Evolutionary conservation across 2,329 filamentous ascomycete species (phyloP).

Genomic region (Colletotrichum chlorophyti): DNA sequence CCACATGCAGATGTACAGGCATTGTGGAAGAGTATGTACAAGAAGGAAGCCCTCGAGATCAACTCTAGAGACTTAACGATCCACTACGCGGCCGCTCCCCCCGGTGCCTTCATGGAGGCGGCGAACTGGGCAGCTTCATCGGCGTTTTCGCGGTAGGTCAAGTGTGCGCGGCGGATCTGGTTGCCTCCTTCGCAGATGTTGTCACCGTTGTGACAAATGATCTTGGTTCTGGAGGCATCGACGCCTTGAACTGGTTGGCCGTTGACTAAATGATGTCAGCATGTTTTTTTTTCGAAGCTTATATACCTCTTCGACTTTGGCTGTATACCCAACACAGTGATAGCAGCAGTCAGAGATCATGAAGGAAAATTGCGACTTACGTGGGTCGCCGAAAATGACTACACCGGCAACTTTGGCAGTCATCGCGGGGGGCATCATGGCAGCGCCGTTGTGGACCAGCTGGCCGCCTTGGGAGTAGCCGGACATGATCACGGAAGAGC

Average conservation of each 20-base stretch:
- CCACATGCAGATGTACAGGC: too few species aligned
- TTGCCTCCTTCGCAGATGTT: conserved; percentile 39
- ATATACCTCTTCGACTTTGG: too few species aligned
- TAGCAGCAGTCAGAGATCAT: too few species aligned
- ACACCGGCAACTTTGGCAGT: conserved; percentile 36
- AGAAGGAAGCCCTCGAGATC: too few species aligned
- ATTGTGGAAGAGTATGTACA: too few species aligned
- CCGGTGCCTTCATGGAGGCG: conserved; percentile 24
- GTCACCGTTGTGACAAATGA: conserved; percentile 42
- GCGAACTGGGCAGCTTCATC: conserved; percentile 32
- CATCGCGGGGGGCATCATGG: conserved; percentile 41
- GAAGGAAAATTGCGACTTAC: conserved; percentile 17
- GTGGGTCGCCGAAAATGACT: conserved; percentile 39
- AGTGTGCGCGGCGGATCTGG: conserved; percentile 35
- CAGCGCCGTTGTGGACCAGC: conserved; percentile 52
- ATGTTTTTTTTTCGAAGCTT: neutral
- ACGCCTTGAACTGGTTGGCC: conserved; percentile 20
- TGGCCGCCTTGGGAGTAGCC: conserved; percentile 52
- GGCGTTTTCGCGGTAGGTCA: conserved; percentile 38
- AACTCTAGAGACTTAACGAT: too few species aligned
- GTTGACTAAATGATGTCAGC: conserved; percentile 5
- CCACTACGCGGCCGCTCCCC: too few species aligned
- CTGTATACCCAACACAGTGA: too few species aligned
- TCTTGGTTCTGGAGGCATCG: conserved; percentile 15
- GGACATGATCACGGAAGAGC: conserved; percentile 52